These are phyloP conservation scores for Suillus plorans DNA, from an alignment of 768 basidiomycete species.

Conservation along the genomic window DNA sequence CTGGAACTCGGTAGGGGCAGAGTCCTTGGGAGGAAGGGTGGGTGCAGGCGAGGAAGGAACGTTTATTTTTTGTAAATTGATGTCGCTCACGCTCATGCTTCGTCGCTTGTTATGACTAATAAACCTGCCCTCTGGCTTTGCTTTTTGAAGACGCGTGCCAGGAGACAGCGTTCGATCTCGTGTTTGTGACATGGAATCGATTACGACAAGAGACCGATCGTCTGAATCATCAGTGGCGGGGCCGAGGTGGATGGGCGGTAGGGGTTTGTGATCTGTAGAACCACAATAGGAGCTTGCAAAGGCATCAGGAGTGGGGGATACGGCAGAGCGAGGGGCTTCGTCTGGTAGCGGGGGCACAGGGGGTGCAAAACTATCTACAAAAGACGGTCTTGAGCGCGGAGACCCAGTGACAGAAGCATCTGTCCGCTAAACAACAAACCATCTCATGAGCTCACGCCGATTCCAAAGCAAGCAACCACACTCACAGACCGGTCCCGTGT, in stretches of 20 bases:
- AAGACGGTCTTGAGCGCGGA: constrained; percentile 23
- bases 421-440: constrained; percentile 44
- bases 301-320: constrained; percentile 53
- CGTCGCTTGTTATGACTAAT: constrained; percentile 50
- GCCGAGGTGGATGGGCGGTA: constrained; percentile 55
- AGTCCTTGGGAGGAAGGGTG: constrained; percentile 36
- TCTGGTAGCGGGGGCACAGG: constrained; percentile 49
- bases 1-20: constrained; percentile 20
- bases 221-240: constrained; percentile 45
- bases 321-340: constrained; percentile 37
- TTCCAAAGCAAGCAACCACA: constrained; percentile 1
- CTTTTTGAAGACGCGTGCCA: constrained; percentile 27
- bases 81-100: constrained; percentile 73
- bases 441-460: not conserved
- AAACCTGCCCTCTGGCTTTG: constrained; percentile 25
- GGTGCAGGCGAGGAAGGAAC: constrained; percentile 36
- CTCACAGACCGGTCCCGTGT: constrained; percentile 71
- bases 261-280: constrained; percentile 52
- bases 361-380: constrained; percentile 38
- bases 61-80: constrained; percentile 50
- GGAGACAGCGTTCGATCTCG: constrained; percentile 34
- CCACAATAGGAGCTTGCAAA: constrained; percentile 38
- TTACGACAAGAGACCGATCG: constrained; percentile 57
- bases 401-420: constrained; percentile 41
- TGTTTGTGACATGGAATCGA: constrained; percentile 46